A percentile compares a stretch with the other conserved stretches of the same genome.
Evolutionary conservation across 495 filamentous ascomycete species (phyloP).

Genomic region (Neurospora discreta): DNA sequence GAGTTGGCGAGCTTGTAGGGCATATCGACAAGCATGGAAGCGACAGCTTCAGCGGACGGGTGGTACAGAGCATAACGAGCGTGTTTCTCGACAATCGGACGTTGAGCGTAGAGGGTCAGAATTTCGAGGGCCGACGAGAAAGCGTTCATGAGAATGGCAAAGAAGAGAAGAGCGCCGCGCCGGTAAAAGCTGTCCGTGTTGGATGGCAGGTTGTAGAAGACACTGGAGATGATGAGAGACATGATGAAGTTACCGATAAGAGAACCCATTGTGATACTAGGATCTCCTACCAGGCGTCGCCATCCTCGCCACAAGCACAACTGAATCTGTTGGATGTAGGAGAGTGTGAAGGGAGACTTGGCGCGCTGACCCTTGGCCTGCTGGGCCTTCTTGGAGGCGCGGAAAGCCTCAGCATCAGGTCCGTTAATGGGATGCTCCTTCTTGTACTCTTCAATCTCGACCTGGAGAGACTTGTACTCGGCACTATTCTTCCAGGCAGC

Average conservation of each 20-base stretch:
- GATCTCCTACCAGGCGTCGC: constrained; percentile 56
- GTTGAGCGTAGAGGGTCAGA: constrained; percentile 73
- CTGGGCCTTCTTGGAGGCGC: constrained; percentile 50
- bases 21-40: constrained; percentile 72
- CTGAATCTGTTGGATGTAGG: constrained; percentile 55
- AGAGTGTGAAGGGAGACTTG: constrained; percentile 68
- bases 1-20: constrained; percentile 51
- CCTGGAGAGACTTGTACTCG: constrained; percentile 52
- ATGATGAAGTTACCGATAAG: constrained; percentile 66
- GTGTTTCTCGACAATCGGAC: constrained; percentile 90
- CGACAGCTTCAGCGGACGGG: constrained; percentile 74
- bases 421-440: constrained; percentile 50
- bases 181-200: constrained; percentile 63
- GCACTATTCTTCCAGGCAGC: constrained; percentile 60
- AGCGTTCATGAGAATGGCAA: constrained; percentile 77
- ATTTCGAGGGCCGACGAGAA: constrained; percentile 73
- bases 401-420: constrained; percentile 55
- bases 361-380: constrained; percentile 52
- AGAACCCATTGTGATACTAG: constrained; percentile 55
- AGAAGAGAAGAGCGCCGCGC: constrained; percentile 77
- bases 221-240: constrained; percentile 66
- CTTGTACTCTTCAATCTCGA: constrained; percentile 64
- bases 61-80: constrained; percentile 84
- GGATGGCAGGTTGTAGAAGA: constrained; percentile 65
- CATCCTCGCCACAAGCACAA: constrained; percentile 71